A percentile compares a stretch with the other conserved stretches of the same genome.
Evolutionary conservation across 495 filamentous ascomycete genomes (phyloP).

Genomic region (Pyrenula massariospora): DNA sequence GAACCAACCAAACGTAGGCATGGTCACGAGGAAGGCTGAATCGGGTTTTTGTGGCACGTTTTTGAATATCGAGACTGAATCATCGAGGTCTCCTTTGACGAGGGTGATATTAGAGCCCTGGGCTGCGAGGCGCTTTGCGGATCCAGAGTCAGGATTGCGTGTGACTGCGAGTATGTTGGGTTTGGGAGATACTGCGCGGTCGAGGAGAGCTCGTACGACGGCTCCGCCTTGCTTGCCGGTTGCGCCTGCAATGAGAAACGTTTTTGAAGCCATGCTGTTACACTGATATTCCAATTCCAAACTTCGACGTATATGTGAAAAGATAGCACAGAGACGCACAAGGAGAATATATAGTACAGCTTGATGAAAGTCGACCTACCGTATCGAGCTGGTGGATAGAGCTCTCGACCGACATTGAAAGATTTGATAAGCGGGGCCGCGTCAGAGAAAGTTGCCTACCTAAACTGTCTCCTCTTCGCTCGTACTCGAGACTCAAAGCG

Average conservation of each 20-base stretch:
- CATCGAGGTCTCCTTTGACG: slow-evolving; percentile 44
- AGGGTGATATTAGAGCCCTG: slow-evolving; percentile 35
- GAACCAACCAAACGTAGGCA: slow-evolving; percentile 39
- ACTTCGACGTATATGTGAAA: no score
- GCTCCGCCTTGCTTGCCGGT: slow-evolving; percentile 64
- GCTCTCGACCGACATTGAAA: no score
- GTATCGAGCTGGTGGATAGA: no score
- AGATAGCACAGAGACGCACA: no score
- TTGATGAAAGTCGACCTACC: no score
- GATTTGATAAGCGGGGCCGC: no score
- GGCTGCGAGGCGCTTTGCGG: slow-evolving; percentile 37
- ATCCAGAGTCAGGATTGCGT: slow-evolving; percentile 40
- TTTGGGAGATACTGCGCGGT: slow-evolving; percentile 15
- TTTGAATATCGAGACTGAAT: slow-evolving; percentile 39
- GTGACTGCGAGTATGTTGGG: slow-evolving; percentile 64
- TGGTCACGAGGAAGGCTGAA: slow-evolving; percentile 13
- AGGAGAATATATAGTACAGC: no score
- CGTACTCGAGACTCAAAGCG: no score
- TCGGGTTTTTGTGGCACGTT: slow-evolving; percentile 15
- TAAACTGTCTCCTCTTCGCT: no score
- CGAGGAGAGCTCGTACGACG: slow-evolving; percentile 44
- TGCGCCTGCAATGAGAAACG: slow-evolving; percentile 50
- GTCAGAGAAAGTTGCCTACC: no score
- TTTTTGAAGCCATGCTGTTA: slow-evolving; percentile 7
- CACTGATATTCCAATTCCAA: no score